Conservation (phyloP, 2,329 filamentous ascomycete species). For the Acrodontium crateriforme region DNA sequence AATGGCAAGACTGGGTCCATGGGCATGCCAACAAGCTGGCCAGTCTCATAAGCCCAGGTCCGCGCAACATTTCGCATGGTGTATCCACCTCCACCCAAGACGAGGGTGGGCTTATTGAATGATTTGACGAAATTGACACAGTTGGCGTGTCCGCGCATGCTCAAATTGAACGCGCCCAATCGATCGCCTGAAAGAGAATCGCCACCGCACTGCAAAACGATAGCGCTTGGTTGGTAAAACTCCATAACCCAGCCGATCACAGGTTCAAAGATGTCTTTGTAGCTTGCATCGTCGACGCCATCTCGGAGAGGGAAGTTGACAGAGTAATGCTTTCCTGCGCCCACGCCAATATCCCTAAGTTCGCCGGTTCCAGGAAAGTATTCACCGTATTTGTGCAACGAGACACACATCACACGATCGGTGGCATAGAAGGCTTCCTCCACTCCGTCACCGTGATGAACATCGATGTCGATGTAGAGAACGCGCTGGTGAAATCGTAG, state of each 20-base stretch:
- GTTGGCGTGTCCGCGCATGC: slow-evolving; percentile 57
- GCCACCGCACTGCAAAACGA: slow-evolving; percentile 55
- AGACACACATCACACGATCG: slow-evolving; percentile 57
- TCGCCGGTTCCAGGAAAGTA: slow-evolving; percentile 60
- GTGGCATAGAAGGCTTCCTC: slow-evolving; percentile 61
- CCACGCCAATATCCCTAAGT: slow-evolving; percentile 53
- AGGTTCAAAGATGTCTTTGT: slow-evolving; percentile 56
- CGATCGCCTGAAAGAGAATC: slow-evolving; percentile 55
- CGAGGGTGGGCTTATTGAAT: slow-evolving; percentile 50
- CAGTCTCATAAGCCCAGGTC: slow-evolving; percentile 54
- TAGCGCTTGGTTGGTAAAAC: slow-evolving; percentile 52
- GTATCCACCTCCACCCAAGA: slow-evolving; percentile 55
- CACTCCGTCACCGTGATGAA: slow-evolving; percentile 55
- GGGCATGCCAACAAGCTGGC: slow-evolving; percentile 68
- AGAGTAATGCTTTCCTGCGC: slow-evolving; percentile 52
- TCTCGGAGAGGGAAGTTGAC: slow-evolving; percentile 58
- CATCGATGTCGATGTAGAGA: slow-evolving; percentile 54
- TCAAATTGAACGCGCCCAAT: slow-evolving; percentile 56
- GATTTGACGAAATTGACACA: slow-evolving; percentile 57
- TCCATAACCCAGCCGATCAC: slow-evolving; percentile 56
- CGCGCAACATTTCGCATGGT: slow-evolving; percentile 53
- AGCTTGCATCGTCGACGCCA: slow-evolving; percentile 53
- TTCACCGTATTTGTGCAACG: slow-evolving; percentile 61
- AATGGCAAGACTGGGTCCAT: slow-evolving; percentile 78
- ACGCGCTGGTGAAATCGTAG: slow-evolving; percentile 51